Conservation (phyloP, 2,329 filamentous ascomycete genomes). For the Aspergillus uvarum region DNA sequence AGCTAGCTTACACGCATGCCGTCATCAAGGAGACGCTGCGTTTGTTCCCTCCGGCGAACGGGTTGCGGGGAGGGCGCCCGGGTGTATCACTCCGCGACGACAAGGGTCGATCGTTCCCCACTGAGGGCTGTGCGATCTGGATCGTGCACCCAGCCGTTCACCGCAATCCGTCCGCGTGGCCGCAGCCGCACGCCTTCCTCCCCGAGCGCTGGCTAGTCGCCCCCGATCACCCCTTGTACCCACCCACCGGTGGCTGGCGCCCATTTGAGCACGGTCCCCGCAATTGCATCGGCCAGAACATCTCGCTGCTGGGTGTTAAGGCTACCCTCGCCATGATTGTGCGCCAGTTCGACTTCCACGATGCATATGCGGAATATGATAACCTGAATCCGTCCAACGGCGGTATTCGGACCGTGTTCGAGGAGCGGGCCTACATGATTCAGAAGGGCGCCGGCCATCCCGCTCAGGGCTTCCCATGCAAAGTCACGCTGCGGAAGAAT, state of each 20-base stretch:
- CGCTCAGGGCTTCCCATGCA: background rate
- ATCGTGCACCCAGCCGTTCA: constrained; percentile 18
- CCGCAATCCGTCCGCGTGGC: constrained; percentile 18
- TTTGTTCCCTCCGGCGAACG: constrained; percentile 47
- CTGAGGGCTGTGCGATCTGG: constrained; percentile 16
- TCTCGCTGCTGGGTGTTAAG: constrained; percentile 47
- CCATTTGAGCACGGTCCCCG: constrained; percentile 51
- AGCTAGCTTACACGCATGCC: constrained; percentile 54
- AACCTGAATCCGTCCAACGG: background rate
- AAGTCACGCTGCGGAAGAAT: background rate
- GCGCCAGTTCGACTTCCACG: constrained; percentile 20
- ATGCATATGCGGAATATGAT: constrained; percentile 1
- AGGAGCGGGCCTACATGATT: background rate
- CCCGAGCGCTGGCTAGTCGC: constrained; percentile 39
- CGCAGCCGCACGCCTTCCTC: constrained; percentile 29
- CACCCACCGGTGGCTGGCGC: constrained; percentile 45
- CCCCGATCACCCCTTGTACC: constrained; percentile 19
- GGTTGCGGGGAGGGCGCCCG: constrained; percentile 16
- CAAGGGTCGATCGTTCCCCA: constrained; percentile 13
- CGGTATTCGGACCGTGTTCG: background rate
- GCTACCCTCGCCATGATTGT: constrained; percentile 26
- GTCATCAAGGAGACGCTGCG: constrained; percentile 57
- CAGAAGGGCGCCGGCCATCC: background rate
- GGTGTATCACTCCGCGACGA: constrained; percentile 7
- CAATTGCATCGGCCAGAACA: constrained; percentile 51